Conservation (phyloP, 192 early-diverging fungal species). For the Entomortierella lignicola region DNA sequence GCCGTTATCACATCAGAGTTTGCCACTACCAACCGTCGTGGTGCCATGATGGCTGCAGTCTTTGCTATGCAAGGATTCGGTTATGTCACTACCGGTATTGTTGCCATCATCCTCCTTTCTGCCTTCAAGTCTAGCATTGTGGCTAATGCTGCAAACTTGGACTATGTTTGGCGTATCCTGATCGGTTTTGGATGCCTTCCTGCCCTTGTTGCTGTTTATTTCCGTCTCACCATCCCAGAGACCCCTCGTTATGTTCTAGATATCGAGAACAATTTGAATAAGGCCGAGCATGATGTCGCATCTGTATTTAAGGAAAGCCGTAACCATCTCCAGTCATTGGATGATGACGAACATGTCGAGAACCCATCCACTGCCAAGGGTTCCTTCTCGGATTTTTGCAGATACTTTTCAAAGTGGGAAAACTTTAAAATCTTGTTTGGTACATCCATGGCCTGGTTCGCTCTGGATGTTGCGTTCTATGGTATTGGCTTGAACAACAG, state of each 20-base stretch:
- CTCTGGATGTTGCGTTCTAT: constrained; percentile 83
- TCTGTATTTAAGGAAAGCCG: constrained; percentile 57
- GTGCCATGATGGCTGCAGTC: constrained; percentile 74
- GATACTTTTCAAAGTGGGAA: constrained; percentile 82
- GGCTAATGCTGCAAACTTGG: constrained; percentile 70
- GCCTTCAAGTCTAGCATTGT: constrained; percentile 78
- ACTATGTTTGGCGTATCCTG: constrained; percentile 93
- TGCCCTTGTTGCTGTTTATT: constrained; percentile 63
- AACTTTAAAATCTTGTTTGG: constrained; percentile 85
- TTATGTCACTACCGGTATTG: constrained; percentile 78
- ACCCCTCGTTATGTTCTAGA: constrained; percentile 88
- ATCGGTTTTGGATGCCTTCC: constrained; percentile 89
- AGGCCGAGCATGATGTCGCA: constrained; percentile 62
- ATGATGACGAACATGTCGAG: constrained; percentile 21
- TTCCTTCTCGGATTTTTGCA: constrained; percentile 65
- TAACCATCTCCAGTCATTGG: constrained; percentile 54
- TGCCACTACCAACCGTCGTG: constrained; percentile 84
- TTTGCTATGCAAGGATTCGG: too few species aligned
- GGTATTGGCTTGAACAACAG: constrained; percentile 86
- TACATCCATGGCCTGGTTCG: constrained; percentile 81
- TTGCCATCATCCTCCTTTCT: constrained; percentile 75
- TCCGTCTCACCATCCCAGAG: constrained; percentile 84
- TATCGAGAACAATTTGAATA: constrained; percentile 78
- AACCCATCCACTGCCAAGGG: constrained; percentile 41
- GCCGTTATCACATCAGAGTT: constrained; percentile 96